Percentiles rank a stretch among this genome's conserved stretches.
Conservation (phyloP, 495 filamentous ascomycete genomes). For the Aspergillus homomorphus region DNA sequence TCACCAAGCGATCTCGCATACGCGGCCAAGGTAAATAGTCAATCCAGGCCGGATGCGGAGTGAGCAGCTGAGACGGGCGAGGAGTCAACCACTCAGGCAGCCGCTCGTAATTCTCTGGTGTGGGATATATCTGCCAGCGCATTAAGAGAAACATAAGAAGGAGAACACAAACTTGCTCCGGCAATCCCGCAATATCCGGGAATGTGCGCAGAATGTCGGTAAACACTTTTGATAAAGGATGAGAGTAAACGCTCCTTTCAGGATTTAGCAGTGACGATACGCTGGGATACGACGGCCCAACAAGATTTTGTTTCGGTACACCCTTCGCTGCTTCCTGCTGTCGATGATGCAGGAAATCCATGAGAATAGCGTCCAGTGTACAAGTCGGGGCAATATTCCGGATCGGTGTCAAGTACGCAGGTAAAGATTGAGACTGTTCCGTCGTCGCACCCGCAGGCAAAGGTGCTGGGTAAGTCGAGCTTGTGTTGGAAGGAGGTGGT, state of each 20-base stretch:
- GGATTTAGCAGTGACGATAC: slow-evolving; percentile 73
- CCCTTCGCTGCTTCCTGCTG: slow-evolving; percentile 63
- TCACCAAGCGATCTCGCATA: slow-evolving; percentile 64
- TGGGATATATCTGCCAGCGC: slow-evolving; percentile 77
- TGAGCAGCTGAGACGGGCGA: slow-evolving; percentile 55
- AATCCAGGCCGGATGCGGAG: slow-evolving; percentile 70
- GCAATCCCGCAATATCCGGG: slow-evolving; percentile 62
- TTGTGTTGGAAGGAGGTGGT: slow-evolving; percentile 19
- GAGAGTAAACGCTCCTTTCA: slow-evolving; percentile 53
- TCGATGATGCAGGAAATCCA: slow-evolving; percentile 71
- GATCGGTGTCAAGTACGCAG: slow-evolving; percentile 49
- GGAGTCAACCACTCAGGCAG: slow-evolving; percentile 67
- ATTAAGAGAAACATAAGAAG: slow-evolving; percentile 80
- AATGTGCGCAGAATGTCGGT: slow-evolving; percentile 77
- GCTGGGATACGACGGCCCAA: slow-evolving; percentile 72
- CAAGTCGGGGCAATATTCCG: slow-evolving; percentile 63
- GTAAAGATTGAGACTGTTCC: slow-evolving; percentile 20
- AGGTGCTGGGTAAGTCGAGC: slow-evolving; percentile 27
- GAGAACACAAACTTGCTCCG: slow-evolving; percentile 75
- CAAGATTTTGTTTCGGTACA: slow-evolving; percentile 54
- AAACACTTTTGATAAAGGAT: slow-evolving; percentile 76
- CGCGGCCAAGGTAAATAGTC: slow-evolving; percentile 73
- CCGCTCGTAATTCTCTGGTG: slow-evolving; percentile 67
- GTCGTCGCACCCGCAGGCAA: slow-evolving; percentile 19
- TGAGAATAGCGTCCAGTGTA: slow-evolving; percentile 67